A percentile compares a stretch with the other conserved stretches of the same genome.
Evolutionary conservation across 139 green algal genomes (phyloP).

Genomic region (Gonium pectorale): DNA sequence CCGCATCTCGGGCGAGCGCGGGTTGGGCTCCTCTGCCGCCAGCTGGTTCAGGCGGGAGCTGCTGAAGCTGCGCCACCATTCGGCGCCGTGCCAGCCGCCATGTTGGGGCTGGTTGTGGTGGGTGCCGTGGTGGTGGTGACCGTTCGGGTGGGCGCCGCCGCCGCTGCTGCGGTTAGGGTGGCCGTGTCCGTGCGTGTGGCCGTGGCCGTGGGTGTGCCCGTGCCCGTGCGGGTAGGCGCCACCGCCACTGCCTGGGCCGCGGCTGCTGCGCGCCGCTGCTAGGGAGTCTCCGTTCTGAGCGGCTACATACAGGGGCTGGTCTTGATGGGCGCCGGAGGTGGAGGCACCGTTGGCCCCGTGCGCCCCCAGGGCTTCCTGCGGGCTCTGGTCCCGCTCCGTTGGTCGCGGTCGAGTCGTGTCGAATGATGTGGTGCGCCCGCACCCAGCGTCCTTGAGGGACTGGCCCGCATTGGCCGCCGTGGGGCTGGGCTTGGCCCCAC

Average conservation of each 20-base stretch:
- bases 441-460: too few species aligned
- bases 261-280: neutral
- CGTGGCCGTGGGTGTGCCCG: neutral
- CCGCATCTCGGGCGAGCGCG: conserved; percentile 30
- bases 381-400: too few species aligned
- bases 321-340: too few species aligned
- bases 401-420: too few species aligned
- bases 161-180: too few species aligned
- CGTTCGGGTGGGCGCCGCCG: neutral
- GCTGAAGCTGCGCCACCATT: conserved; percentile 39
- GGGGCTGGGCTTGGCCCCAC: too few species aligned
- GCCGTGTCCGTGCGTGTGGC: neutral
- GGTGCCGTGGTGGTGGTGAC: neutral
- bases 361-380: too few species aligned
- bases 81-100: neutral
- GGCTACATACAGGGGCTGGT: too few species aligned
- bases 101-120: neutral
- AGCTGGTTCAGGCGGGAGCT: conserved; percentile 35
- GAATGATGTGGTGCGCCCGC: too few species aligned
- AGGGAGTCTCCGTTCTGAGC: too few species aligned
- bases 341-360: too few species aligned
- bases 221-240: neutral
- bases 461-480: too few species aligned
- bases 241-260: neutral
- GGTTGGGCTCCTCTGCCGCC: conserved; percentile 20